Base-by-base conservation (phyloP, 805 yeast species). In the Helenozyma baotianmanensis region DNA sequence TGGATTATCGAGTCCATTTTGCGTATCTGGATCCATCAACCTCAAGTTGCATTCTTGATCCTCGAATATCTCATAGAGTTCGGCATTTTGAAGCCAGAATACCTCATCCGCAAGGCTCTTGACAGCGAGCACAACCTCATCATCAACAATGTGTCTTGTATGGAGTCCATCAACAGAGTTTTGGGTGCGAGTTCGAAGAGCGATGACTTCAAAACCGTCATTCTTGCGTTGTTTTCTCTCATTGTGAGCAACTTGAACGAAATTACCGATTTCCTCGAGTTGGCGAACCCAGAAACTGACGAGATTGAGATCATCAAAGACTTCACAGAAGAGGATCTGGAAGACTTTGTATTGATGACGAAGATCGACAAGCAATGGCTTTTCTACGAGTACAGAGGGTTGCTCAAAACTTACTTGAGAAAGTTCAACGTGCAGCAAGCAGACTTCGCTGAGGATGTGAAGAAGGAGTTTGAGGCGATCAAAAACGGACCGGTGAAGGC, bases 1-100 rank as follows among this genome's bases (percentile, higher is more conserved):
- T 59, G 62, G 57, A 56, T 64, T 13, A 54, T 66, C 15, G 69
- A 64, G 21, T 46, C 68, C 7, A 56, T 66, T 9, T 55, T 64
- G 45, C 48, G 72, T 36, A 54, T 66, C 29, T 66, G 72, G 72
- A 42, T 56, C 21, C 68, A 64, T 42, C 71, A 64, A 42, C 72
- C 72, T 1, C 72, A 66, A 40, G 69, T 64, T 22, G 57, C 62
- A 9, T 66, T 66, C 38, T 55, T 66, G 42, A 62, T 63, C 18
- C 52, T 66, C 41, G 72, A 65, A 33, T 64, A 58, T 39, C 59
- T 66, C 47, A 59, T 64, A 29, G 70, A 65, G 36, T 60, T 56
- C 41, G 53, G 44, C 24, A 51, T 66, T n/a, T 44, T 66, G 39
- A 42, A 53, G 31, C 51, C 64, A 3, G 47, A 49, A 21, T 39